Conservation (phyloP, 2,329 filamentous ascomycete genomes). For the Cryoendolithus antarcticus region DNA sequence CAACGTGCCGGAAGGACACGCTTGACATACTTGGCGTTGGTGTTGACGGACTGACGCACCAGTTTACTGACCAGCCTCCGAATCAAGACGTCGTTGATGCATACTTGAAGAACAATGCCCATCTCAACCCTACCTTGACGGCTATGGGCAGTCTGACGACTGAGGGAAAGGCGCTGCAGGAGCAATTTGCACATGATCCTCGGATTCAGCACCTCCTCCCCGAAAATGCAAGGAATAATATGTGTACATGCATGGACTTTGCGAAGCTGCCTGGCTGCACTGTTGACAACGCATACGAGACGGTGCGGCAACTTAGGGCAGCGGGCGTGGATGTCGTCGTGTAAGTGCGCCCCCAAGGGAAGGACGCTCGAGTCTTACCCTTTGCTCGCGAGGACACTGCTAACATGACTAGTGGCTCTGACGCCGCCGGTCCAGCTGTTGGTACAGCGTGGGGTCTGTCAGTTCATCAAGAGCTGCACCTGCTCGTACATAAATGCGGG, state of each 20-base stretch:
- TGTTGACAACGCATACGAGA: constrained; percentile 30
- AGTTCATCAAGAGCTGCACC: constrained; percentile 30
- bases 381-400: not conserved
- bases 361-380: not conserved
- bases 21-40: constrained; percentile 30
- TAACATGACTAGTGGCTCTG: constrained; percentile 24
- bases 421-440: constrained; percentile 30
- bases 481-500: constrained; percentile 30
- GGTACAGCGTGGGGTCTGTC: constrained; percentile 33
- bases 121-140: constrained; percentile 31
- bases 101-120: constrained; percentile 30
- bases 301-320: constrained; percentile 26
- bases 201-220: constrained; percentile 23
- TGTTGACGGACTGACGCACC: constrained; percentile 33
- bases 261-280: constrained; percentile 19
- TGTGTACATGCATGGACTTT: constrained; percentile 33
- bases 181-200: constrained; percentile 29
- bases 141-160: constrained; percentile 29
- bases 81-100: constrained; percentile 29
- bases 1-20: constrained; percentile 27
- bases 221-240: constrained; percentile 21
- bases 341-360: constrained; percentile 11
- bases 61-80: constrained; percentile 28
- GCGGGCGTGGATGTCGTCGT: constrained; percentile 31
- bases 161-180: constrained; percentile 28